Conservation (phyloP, 2,329 filamentous ascomycete genomes). For the Colletotrichum sp. region DNA sequence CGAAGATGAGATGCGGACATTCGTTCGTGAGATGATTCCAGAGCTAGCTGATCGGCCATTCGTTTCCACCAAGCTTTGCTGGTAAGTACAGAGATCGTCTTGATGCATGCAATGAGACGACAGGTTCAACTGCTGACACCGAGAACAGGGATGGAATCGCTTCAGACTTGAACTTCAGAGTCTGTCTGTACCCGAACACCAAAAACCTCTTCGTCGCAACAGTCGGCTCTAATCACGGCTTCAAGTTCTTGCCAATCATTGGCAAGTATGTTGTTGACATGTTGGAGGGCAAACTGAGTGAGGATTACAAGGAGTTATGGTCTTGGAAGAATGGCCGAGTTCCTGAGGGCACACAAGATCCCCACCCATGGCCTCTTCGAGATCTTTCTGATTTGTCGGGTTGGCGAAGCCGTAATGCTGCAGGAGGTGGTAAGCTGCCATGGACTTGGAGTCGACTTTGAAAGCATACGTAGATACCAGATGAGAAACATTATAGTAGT, state of each 20-base stretch:
- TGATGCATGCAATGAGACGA: neutral
- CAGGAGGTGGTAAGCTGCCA: slow-evolving; percentile 21
- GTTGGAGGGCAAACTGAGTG: slow-evolving; percentile 45
- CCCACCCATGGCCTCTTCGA: slow-evolving; percentile 23
- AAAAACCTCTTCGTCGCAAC: slow-evolving; percentile 53
- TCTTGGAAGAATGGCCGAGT: slow-evolving; percentile 24
- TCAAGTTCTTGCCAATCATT: slow-evolving; percentile 59
- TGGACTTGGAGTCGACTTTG: slow-evolving; percentile 26
- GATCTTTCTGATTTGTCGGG: slow-evolving; percentile 25
- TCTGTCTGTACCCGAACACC: slow-evolving; percentile 22
- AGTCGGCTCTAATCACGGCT: slow-evolving; percentile 57
- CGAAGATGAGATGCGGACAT: slow-evolving; percentile 55
- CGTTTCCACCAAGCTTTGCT: slow-evolving; percentile 54
- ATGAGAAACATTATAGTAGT: neutral
- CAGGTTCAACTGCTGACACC: neutral
- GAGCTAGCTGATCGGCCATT: slow-evolving; percentile 54
- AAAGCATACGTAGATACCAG: neutral
- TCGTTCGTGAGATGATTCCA: slow-evolving; percentile 55
- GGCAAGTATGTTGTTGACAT: slow-evolving; percentile 54
- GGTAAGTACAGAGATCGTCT: slow-evolving; percentile 42
- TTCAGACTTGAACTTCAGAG: slow-evolving; percentile 30
- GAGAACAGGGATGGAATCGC: slow-evolving; percentile 33
- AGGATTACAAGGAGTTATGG: slow-evolving; percentile 46
- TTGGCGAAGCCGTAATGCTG: slow-evolving; percentile 23
- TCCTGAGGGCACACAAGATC: slow-evolving; percentile 22